Base-by-base conservation (phyloP, 2,329 filamentous ascomycete genomes). In the Cytospora leucostoma region DNA sequence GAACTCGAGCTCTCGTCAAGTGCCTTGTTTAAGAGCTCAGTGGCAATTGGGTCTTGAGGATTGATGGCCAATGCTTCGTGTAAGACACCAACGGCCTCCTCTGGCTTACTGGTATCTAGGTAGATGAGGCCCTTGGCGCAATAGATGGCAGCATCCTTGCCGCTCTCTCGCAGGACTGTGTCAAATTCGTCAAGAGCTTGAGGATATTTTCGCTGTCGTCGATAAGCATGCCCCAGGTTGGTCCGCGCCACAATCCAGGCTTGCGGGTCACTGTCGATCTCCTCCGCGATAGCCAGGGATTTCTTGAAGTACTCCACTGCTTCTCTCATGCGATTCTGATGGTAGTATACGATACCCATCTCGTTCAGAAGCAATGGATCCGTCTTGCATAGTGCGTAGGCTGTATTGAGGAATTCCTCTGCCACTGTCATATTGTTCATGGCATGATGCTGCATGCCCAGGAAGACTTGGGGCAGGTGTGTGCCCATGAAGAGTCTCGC, bases 381-480 rank as follows among this genome's bases (percentile, higher is more conserved):
- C 1, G 88, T 90, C 70, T 88, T 86, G 79, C 92, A 96, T 13
- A 96, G 82, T 0, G 85, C 83, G 74, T 95, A 96, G 0, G 95
- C 93, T 3, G 92, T 93, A 71, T 92, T 93, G 52, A 98, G 84
- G 74, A 98, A 99, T 74, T 99, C 95, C 68, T 96, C 91, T 0
- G 96, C 95, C 17, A 98, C 83, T 0, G 88, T 88, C 85, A 98
- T 91, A 71, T 99, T 98, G 76, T 96, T 96, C 65, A 99, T 84
- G 19, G 94, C 92, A 55, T 98, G 88, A 76, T 99, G 96, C 75
- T 99, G 96, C 95, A 99, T 99, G 7, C 96, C 95, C 33, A 99
- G 80, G 74, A 98, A 99, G 3, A 99, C 86, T 72, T 97, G 94
- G 0, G 95, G 95, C 1, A 99, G 82, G 74, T 99, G 96, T 0